Evolutionary conservation across 352 stramenopile genomes (phyloP), one percentile per base, ranked within the genome.

Genomic region (Pythium utonaiense): DNA sequence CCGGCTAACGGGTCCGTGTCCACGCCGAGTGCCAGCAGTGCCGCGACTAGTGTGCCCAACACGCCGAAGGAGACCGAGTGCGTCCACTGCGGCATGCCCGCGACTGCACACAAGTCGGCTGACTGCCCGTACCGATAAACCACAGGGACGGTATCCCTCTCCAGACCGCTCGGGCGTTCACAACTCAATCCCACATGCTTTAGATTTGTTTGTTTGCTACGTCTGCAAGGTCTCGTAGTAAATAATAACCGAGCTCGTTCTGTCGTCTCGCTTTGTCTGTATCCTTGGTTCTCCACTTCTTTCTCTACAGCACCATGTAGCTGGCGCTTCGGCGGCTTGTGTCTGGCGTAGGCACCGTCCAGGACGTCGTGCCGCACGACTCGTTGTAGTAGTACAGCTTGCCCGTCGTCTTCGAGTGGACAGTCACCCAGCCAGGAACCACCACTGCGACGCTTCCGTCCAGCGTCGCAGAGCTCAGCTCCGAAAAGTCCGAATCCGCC

Each of bases 301-400:
- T 14, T 42, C 33, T 41, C 40, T 86, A 92, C 42, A 93, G 69
- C 60, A 93, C 80, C 71, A 88, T 89, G 60, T 93, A 93, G 61
- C 76, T 69, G 60, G 70, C 78, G 59, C 69, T 75, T 34, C 55
- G 69, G 61, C 53, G 54, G 14, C 73, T 77, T 47, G 77, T 75
- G 64, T 90, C 78, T 2, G 80, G 70, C 33, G 72, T 70, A 14
- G 83, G 83, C 49, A 90, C 55, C 19, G 83, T 93, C 83, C 83
- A 93, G 22, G 80, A 90, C 58, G 83, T 87, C 64, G 84, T 71
- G 44, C 79, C 79, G 55, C 77, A 88, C 36, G 73, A 79, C 52
- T 84, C 75, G 73, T 93, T 91, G 76, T 88, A 93, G 62, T 81
- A 93, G 69, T 93, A 93, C 67, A 88, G 58, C 61, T 89, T 93